phyloP scores from a whole-genome alignment of 2,329 filamentous ascomycete species.

The Epichloe amarillans region DNA sequence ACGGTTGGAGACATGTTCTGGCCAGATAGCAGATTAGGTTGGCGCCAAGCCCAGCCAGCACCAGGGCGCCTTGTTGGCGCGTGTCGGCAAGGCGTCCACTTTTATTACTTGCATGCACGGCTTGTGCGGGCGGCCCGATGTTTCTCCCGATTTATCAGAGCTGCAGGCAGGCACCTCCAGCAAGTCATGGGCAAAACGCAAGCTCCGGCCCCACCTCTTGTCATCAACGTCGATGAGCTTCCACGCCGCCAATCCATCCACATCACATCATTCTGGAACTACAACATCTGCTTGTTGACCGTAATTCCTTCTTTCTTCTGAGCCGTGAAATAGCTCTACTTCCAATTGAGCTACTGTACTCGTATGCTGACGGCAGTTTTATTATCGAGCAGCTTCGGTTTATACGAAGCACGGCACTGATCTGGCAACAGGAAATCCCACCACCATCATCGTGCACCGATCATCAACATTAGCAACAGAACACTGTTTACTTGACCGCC shows the following conservation, averaged over 20 bases:
- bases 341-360: not conserved
- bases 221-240: constrained; percentile 7
- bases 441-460: not conserved
- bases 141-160: constrained; percentile 5
- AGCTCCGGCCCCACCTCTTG: constrained; percentile 2
- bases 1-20: constrained; percentile 2
- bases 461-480: not conserved
- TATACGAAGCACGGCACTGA: not conserved
- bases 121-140: constrained; percentile 5
- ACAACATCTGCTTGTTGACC: not conserved
- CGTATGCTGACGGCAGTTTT: not conserved
- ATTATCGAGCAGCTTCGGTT: not conserved
- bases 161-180: constrained; percentile 5
- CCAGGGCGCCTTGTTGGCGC: not conserved
- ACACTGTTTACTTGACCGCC: constrained; percentile 13
- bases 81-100: not conserved
- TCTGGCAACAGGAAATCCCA: not conserved
- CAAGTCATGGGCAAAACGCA: constrained; percentile 3
- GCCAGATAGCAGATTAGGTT: constrained; percentile 8
- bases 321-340: not conserved
- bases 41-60: not conserved
- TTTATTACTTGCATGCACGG: not conserved
- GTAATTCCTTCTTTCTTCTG: not conserved
- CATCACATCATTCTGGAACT: not conserved
- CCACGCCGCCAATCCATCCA: constrained; percentile 1